Base-by-base conservation (phyloP, 371 early-diverging fungal species). In the Circinella minor region DNA sequence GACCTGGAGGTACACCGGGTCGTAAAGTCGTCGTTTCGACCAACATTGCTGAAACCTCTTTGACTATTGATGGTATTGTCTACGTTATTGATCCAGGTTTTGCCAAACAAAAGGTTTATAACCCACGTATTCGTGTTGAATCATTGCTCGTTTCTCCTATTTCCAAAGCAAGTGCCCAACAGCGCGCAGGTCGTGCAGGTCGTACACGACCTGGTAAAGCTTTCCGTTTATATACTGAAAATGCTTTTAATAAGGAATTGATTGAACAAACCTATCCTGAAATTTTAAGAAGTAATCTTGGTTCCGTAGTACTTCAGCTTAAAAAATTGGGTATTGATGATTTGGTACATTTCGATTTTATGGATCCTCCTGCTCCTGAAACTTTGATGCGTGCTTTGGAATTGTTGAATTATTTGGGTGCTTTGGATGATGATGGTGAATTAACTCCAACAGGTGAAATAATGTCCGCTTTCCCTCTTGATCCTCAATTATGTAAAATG, bases 81-180 rank as follows among this genome's bases (percentile, higher is more conserved):
- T 99, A 99, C 81, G 99, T 99, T 47, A 92, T 99, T 55, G 99
- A 99, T 79, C 96, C 97, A 36, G 99, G 99, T 3, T 96, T 98
- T 72, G 88, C 97, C 34, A 99, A 99, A 79, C 97, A 97, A 80
- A 99, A 98, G 82, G 97, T 95, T 36, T 96, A 95, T 81, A 96
- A 98, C 76, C 98, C 98, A 61, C 91, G 97, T 68, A 90, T 96
- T 49, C 93, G 96, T 72, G 92, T 94, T 55, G 94, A 93, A 68
- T 89, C 89, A 7, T 82, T 94, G 61, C 78, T 92, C 49, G 91
- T 92, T 3, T 88, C 88, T 14, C 92, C 90, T 17, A 93, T 95
- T 39, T 90, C 91, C 59, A 89, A 91, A 51, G 93, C 92, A 55
- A 91, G 84, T 55, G 96, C 94, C 47, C 90, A 91, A 73, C 96